Conservation (phyloP, 2,329 filamentous ascomycete species). For the Fusarium virguliforme region DNA sequence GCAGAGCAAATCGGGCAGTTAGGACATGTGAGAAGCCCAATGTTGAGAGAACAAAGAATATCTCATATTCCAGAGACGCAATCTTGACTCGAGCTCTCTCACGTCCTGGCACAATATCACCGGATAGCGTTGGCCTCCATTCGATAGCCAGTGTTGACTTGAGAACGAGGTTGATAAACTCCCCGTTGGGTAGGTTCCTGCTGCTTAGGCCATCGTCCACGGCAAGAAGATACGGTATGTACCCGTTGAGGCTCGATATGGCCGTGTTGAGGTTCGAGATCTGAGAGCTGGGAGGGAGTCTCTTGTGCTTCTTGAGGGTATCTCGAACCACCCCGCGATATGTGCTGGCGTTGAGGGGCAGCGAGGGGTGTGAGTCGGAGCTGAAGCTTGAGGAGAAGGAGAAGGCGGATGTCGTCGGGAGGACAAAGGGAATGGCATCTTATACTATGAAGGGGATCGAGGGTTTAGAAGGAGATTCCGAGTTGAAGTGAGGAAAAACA, state of each 20-base stretch:
- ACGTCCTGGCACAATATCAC: constrained; percentile 74
- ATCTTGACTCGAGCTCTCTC: constrained; percentile 79
- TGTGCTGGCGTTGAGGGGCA: constrained; percentile 86
- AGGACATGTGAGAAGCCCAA: constrained; percentile 82
- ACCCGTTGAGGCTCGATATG: constrained; percentile 78
- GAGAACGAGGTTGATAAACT: constrained; percentile 78
- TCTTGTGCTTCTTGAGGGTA: constrained; percentile 90
- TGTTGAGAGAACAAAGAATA: constrained; percentile 84
- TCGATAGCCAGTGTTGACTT: constrained; percentile 75
- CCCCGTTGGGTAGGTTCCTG: constrained; percentile 60
- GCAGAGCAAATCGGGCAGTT: constrained; percentile 80
- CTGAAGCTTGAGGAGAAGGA: constrained; percentile 84
- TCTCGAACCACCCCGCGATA: constrained; percentile 87
- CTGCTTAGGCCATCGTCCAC: constrained; percentile 81
- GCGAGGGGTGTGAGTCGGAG: constrained; percentile 88
- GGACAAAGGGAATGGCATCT: constrained; percentile 90
- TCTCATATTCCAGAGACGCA: constrained; percentile 84
- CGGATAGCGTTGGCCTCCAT: constrained; percentile 88
- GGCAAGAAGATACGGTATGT: constrained; percentile 87
- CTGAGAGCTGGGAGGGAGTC: constrained; percentile 81
- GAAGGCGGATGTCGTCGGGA: constrained; percentile 92
- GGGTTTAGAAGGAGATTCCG: neutral
- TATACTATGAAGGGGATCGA: constrained; percentile 32
- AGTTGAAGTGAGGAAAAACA: constrained; percentile 3
- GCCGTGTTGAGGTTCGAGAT: constrained; percentile 79